Percentiles rank a stretch among this genome's conserved stretches.
phyloP scores from a whole-genome alignment of 352 stramenopile genomes.

The Saprolegnia diclina region DNA sequence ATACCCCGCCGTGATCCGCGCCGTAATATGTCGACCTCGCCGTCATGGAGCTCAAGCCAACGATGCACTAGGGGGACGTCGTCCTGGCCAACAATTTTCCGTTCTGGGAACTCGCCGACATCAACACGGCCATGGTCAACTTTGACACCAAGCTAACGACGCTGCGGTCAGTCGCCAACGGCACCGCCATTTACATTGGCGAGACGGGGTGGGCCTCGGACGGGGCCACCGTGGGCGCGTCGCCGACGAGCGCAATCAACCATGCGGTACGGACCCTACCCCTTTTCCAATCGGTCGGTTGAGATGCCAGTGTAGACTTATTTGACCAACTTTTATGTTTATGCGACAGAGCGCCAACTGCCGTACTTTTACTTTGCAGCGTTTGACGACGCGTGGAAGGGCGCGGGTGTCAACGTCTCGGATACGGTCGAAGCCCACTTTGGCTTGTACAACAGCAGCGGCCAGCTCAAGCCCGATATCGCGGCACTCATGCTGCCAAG shows the following conservation, averaged over 20 bases:
- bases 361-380: constrained; percentile 86
- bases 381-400: constrained; percentile 70
- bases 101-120: constrained; percentile 52
- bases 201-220: constrained; percentile 62
- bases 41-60: not conserved
- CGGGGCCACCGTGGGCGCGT: constrained; percentile 37
- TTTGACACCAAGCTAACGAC: constrained; percentile 39
- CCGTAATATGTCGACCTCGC: constrained; percentile 21
- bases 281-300: not conserved
- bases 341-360: constrained; percentile 51
- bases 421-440: constrained; percentile 70
- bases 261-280: constrained; percentile 30
- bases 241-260: constrained; percentile 37
- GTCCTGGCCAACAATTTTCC: constrained; percentile 59
- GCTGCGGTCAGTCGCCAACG: constrained; percentile 32
- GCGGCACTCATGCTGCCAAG: constrained; percentile 30
- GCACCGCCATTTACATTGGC: constrained; percentile 53
- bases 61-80: constrained; percentile 37
- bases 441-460: constrained; percentile 55
- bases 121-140: constrained; percentile 35
- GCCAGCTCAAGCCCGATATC: constrained; percentile 62
- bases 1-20: constrained; percentile 41
- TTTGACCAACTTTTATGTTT: constrained; percentile 68
- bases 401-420: constrained; percentile 28
- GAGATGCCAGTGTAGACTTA: constrained; percentile 35